Percentiles rank a stretch among this genome's conserved stretches.
These are phyloP conservation scores for Synchytrium microbalum DNA, from an alignment of 371 early-diverging fungal genomes.

Conservation along the genomic window DNA sequence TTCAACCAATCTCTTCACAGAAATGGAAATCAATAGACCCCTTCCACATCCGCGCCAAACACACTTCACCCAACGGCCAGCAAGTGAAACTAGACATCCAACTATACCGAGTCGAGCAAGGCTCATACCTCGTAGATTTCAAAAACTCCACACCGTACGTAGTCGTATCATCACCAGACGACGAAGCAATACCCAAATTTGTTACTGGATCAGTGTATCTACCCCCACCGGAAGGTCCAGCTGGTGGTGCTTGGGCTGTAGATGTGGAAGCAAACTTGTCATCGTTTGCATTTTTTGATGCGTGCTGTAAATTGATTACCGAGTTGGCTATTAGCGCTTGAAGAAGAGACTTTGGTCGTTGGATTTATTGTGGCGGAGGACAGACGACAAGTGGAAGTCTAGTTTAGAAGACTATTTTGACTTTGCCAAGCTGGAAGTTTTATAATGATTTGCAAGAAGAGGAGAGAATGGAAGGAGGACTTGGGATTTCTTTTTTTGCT, in stretches of 20 bases:
- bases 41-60: constrained; percentile 57
- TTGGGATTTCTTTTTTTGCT: too few species aligned
- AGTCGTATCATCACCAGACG: constrained; percentile 4
- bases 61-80: not conserved
- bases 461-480: too few species aligned
- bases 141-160: constrained; percentile 34
- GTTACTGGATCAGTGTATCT: constrained; percentile 2
- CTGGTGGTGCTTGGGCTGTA: constrained; percentile 11
- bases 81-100: constrained; percentile 88
- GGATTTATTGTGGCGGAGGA: too few species aligned
- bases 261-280: constrained; percentile 37
- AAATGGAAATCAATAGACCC: constrained; percentile 85
- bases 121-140: constrained; percentile 92
- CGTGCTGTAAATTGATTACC: constrained; percentile 86
- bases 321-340: constrained; percentile 61
- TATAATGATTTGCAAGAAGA: too few species aligned
- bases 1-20: constrained; percentile 21
- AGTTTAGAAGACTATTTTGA: too few species aligned
- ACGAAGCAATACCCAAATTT: constrained; percentile 12
- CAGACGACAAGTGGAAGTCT: too few species aligned
- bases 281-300: constrained; percentile 91
- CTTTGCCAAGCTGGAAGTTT: too few species aligned
- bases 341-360: not conserved
- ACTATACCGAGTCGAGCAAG: constrained; percentile 77
- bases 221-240: not conserved